A percentile compares a stretch with the other conserved stretches of the same genome.
These are phyloP conservation scores for Bonia amplexicaulis DNA, from an alignment of 176 grass and related monocot genomes.

Conservation along the genomic window DNA sequence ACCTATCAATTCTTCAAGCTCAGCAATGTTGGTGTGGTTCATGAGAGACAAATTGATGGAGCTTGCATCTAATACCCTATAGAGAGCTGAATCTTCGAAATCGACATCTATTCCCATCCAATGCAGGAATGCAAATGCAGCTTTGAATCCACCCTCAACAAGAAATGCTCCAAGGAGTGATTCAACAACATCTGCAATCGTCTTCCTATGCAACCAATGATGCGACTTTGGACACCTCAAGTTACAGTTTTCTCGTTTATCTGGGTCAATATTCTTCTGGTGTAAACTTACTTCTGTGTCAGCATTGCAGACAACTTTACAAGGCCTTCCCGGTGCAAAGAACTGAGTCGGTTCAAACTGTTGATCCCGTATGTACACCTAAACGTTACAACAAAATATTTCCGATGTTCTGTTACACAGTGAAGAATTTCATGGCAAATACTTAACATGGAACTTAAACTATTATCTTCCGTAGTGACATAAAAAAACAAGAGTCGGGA, in stretches of 20 bases:
- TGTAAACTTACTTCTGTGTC: slow-evolving; percentile 60
- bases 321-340: slow-evolving; percentile 76
- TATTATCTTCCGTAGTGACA: not conserved
- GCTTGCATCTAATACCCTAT: slow-evolving; percentile 52
- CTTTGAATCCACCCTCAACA: slow-evolving; percentile 92
- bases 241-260: slow-evolving; percentile 39
- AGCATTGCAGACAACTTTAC: slow-evolving; percentile 65
- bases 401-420: not conserved
- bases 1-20: slow-evolving; percentile 65
- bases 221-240: slow-evolving; percentile 77
- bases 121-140: slow-evolving; percentile 71
- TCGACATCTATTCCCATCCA: slow-evolving; percentile 79
- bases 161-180: slow-evolving; percentile 85
- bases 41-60: slow-evolving; percentile 64
- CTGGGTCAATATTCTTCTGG: slow-evolving; percentile 36
- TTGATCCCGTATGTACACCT: slow-evolving; percentile 89
- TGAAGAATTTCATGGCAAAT: not conserved
- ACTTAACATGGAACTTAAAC: not conserved
- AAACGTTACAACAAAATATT: slow-evolving; percentile 26
- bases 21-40: slow-evolving; percentile 34
- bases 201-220: slow-evolving; percentile 85
- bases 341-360: slow-evolving; percentile 79
- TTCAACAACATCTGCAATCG: slow-evolving; percentile 92
- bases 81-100: slow-evolving; percentile 58
- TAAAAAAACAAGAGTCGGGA: not conserved